A percentile compares a stretch with the other conserved stretches of the same genome.
These are phyloP conservation scores for Spizellomyces punctatus DNA, from an alignment of 192 early-diverging fungal species.

Conservation along the genomic window DNA sequence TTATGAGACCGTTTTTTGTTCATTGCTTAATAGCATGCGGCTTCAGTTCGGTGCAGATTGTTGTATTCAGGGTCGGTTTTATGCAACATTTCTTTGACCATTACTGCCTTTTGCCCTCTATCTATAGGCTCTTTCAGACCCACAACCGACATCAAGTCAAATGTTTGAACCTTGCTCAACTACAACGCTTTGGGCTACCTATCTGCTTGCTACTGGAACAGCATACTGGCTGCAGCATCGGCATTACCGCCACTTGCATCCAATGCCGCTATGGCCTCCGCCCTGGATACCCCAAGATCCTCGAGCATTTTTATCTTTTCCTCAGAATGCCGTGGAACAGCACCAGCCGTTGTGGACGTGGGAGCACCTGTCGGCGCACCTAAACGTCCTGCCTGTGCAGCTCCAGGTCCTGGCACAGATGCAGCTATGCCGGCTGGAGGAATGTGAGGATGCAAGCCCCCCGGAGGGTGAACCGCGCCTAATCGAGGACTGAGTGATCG, in stretches of 20 bases:
- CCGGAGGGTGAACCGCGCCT: conserved; percentile 2
- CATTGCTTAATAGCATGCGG: too few species aligned
- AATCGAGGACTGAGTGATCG: background rate
- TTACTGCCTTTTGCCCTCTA: too few species aligned
- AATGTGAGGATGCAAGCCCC: conserved; percentile 5
- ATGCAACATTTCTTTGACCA: too few species aligned
- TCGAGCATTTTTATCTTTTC: conserved; percentile 70
- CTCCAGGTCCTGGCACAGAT: background rate
- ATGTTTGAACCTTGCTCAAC: too few species aligned
- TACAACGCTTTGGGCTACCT: too few species aligned
- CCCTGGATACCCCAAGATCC: conserved; percentile 76
- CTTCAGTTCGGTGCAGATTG: too few species aligned
- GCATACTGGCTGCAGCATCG: conserved; percentile 83
- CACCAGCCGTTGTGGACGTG: too few species aligned
- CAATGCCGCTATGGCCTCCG: conserved; percentile 78
- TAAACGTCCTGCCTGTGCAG: background rate
- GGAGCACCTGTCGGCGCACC: too few species aligned
- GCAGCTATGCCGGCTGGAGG: conserved; percentile 5
- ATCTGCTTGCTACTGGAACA: conserved; percentile 62
- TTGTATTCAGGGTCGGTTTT: too few species aligned
- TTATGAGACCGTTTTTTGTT: too few species aligned
- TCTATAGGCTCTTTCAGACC: too few species aligned
- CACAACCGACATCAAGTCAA: too few species aligned
- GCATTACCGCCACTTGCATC: conserved; percentile 80
- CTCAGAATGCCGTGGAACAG: conserved; percentile 54